Evolutionary conservation across 768 basidiomycete genomes (phyloP).

Genomic region (Leucosporidium yakuticum): DNA sequence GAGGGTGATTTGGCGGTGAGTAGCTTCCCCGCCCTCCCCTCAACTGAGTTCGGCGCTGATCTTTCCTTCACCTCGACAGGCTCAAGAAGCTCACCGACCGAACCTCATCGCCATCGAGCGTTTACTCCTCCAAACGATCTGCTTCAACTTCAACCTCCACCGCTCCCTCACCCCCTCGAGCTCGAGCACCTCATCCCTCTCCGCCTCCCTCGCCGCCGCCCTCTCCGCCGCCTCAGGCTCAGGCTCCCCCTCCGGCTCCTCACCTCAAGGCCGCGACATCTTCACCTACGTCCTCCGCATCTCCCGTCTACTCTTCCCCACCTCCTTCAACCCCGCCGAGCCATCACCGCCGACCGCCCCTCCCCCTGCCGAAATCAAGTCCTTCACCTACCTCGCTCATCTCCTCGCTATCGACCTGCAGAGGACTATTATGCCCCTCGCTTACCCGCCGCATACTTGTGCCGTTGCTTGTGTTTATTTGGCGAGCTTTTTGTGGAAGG

Average conservation of each 20-base stretch:
- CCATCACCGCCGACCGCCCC: neutral
- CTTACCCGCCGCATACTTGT: constrained; percentile 84
- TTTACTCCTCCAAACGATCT: constrained; percentile 87
- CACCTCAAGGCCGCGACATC: constrained; percentile 30
- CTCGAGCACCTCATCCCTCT: neutral
- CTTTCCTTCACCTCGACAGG: constrained; percentile 46
- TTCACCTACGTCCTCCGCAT: constrained; percentile 90
- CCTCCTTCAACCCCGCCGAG: neutral
- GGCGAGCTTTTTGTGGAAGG: constrained; percentile 53
- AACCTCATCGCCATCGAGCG: constrained; percentile 80
- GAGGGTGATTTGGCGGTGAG: constrained; percentile 72
- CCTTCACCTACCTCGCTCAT: constrained; percentile 79
- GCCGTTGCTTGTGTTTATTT: constrained; percentile 80
- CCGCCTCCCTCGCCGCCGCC: neutral
- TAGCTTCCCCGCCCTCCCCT: constrained; percentile 30
- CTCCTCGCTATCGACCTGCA: constrained; percentile 81
- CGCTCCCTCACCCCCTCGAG: constrained; percentile 43
- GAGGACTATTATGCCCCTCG: constrained; percentile 76
- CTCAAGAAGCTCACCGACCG: constrained; percentile 79
- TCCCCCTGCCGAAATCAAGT: constrained; percentile 54
- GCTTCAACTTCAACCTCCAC: constrained; percentile 71
- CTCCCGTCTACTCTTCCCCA: constrained; percentile 46
- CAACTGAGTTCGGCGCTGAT: neutral
- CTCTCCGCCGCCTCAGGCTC: neutral
- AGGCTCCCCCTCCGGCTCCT: neutral